phyloP scores from a whole-genome alignment of 768 basidiomycete genomes.

The Strobilomyces confusus region DNA sequence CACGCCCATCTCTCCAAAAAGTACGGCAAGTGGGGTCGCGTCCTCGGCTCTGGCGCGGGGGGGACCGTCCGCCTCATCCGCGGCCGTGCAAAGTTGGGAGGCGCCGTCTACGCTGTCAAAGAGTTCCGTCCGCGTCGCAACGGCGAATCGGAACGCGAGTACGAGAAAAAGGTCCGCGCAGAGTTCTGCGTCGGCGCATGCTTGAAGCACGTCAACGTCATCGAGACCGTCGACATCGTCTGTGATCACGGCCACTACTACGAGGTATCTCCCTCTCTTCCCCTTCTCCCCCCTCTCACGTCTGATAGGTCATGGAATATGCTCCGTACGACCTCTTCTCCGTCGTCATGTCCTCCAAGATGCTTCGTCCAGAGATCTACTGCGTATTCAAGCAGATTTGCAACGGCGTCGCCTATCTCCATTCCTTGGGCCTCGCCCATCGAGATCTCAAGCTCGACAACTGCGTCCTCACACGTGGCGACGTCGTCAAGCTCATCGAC shows the following conservation, averaged over 20 bases:
- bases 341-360: conserved; percentile 99
- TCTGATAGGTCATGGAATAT: conserved; percentile 92
- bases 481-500: conserved; percentile 98
- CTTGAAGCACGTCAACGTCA: conserved; percentile 93
- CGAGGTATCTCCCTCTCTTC: conserved; percentile 58
- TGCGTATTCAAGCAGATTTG: conserved; percentile 99
- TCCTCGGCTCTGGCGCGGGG: conserved; percentile 95
- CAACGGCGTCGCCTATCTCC: conserved; percentile 96
- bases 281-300: conserved; percentile 4
- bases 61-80: conserved; percentile 97
- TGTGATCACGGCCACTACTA: conserved; percentile 97
- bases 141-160: conserved; percentile 93
- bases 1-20: conserved; percentile 95
- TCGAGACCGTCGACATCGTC: conserved; percentile 97
- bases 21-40: conserved; percentile 98
- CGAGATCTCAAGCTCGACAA: conserved; percentile 99
- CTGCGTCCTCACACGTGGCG: conserved; percentile 95
- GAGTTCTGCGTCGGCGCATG: conserved; percentile 98
- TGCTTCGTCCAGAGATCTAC: conserved; percentile 97
- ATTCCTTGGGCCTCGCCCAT: conserved; percentile 95
- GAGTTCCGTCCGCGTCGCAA: conserved; percentile 89
- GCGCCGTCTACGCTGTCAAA: conserved; percentile 90
- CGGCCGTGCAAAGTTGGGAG: conserved; percentile 74
- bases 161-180: conserved; percentile 99
- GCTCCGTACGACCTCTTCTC: conserved; percentile 98